A percentile compares a stretch with the other conserved stretches of the same genome.
These are phyloP conservation scores for Crassisporium funariophilum DNA, from an alignment of 768 basidiomycete genomes.

Conservation along the genomic window DNA sequence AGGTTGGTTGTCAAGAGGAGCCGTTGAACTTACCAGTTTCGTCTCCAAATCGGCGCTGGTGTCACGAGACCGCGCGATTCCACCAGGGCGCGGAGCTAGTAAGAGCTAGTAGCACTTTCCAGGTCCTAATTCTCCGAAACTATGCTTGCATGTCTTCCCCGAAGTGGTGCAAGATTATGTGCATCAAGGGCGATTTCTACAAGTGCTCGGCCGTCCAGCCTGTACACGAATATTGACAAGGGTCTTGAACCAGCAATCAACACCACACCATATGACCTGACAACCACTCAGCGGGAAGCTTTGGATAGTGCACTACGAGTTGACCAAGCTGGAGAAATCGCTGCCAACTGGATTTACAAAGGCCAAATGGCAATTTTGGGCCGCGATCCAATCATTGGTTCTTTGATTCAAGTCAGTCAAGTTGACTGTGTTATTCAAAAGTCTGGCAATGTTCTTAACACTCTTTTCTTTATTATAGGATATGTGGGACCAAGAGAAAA, in stretches of 20 bases:
- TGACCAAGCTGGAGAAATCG: constrained; percentile 94
- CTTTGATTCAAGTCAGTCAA: constrained; percentile 78
- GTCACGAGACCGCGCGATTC: constrained; percentile 13
- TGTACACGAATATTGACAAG: constrained; percentile 46
- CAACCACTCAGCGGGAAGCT: constrained; percentile 45
- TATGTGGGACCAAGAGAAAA: constrained; percentile 98
- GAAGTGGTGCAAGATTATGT: background rate
- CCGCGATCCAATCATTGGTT: constrained; percentile 51
- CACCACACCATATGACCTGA: constrained; percentile 58
- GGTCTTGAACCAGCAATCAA: constrained; percentile 42
- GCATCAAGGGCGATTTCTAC: constrained; percentile 7
- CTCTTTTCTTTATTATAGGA: constrained; percentile 49
- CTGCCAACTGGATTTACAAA: constrained; percentile 93
- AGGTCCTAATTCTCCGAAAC: background rate
- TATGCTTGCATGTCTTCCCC: constrained; percentile 1
- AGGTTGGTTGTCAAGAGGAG: constrained; percentile 8
- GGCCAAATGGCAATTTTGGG: constrained; percentile 83
- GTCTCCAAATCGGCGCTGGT: constrained; percentile 1
- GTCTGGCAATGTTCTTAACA: background rate
- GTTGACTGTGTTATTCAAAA: background rate
- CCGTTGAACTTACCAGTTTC: background rate
- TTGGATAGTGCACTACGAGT: constrained; percentile 79
- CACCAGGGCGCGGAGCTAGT: background rate
- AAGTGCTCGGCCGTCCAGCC: constrained; percentile 35
- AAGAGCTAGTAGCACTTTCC: background rate